Conservation (phyloP, 345 rosid species). For the Crucihimalaya himalaica region DNA sequence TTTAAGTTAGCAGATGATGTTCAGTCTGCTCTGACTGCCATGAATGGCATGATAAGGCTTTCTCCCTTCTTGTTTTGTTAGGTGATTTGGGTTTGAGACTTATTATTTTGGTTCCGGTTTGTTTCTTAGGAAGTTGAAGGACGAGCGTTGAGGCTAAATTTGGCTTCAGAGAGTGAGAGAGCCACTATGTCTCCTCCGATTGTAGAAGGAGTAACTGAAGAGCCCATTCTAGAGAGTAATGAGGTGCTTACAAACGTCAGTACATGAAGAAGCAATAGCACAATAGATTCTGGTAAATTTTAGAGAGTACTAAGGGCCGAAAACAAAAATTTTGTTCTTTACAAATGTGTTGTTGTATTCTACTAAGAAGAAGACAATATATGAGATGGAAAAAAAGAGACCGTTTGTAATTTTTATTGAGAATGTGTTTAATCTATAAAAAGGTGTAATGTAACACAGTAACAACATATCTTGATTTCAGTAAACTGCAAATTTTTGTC, state of each 20-base stretch:
- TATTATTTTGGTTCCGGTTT: neutral
- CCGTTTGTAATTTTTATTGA: slow-evolving; percentile 3
- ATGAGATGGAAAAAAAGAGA: slow-evolving; percentile 30
- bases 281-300: neutral
- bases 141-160: slow-evolving; percentile 70
- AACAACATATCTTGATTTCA: slow-evolving; percentile 9
- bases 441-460: slow-evolving; percentile 23
- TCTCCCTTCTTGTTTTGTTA: neutral
- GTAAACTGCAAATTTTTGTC: slow-evolving; percentile 3
- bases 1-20: slow-evolving; percentile 68
- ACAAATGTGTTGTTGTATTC: neutral
- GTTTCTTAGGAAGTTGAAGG: slow-evolving; percentile 83
- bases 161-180: slow-evolving; percentile 68
- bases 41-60: slow-evolving; percentile 79
- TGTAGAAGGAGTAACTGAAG: slow-evolving; percentile 28
- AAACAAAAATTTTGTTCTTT: slow-evolving; percentile 24
- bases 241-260: slow-evolving; percentile 55
- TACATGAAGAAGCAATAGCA: slow-evolving; percentile 39
- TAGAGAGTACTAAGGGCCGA: neutral
- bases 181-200: slow-evolving; percentile 36
- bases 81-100: slow-evolving; percentile 7
- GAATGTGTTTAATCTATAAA: slow-evolving; percentile 12
- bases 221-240: slow-evolving; percentile 42
- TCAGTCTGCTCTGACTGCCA: slow-evolving; percentile 57
- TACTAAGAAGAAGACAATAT: slow-evolving; percentile 7